Conservation (phyloP, 768 basidiomycete species). For the Agaricus subrufescens region DNA sequence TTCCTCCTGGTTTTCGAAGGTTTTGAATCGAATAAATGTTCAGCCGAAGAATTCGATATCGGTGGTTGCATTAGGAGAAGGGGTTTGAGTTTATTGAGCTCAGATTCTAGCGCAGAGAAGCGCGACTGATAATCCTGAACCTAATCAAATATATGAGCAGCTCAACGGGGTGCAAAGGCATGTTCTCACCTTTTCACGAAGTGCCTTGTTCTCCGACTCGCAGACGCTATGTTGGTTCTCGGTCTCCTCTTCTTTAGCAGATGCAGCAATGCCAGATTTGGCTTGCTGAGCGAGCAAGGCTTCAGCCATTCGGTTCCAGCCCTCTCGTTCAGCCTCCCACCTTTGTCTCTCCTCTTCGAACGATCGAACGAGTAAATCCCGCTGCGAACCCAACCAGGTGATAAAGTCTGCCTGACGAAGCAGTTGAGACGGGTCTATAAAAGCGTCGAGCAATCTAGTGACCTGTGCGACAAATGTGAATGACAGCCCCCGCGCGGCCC, state of each 20-base stretch:
- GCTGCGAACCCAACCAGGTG: constrained; percentile 47
- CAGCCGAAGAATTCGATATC: constrained; percentile 11
- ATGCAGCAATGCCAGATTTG: constrained; percentile 22
- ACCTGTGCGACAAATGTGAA: constrained; percentile 28
- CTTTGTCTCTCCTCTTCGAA: constrained; percentile 53
- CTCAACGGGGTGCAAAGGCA: background rate
- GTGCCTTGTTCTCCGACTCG: constrained; percentile 56
- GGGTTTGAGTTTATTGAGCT: constrained; percentile 62
- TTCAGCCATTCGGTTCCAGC: constrained; percentile 65
- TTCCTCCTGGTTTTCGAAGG: constrained; percentile 20
- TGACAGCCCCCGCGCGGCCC: constrained; percentile 7
- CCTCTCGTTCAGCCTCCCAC: constrained; percentile 59
- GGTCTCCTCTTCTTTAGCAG: constrained; percentile 46
- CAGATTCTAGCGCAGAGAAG: constrained; percentile 52
- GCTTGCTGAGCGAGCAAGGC: constrained; percentile 52
- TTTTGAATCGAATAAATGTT: background rate
- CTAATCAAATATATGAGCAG: constrained; percentile 26
- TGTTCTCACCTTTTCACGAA: constrained; percentile 54
- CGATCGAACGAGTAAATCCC: constrained; percentile 50
- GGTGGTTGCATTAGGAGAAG: constrained; percentile 63
- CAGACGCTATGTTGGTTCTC: constrained; percentile 45
- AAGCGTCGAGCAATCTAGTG: constrained; percentile 33
- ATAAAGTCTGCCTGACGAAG: constrained; percentile 61
- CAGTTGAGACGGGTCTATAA: constrained; percentile 39
- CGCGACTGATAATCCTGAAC: constrained; percentile 54